A percentile compares a stretch with the other conserved stretches of the same genome.
phyloP scores from a whole-genome alignment of 2,329 filamentous ascomycete species.

The Botrytis deweyae region DNA sequence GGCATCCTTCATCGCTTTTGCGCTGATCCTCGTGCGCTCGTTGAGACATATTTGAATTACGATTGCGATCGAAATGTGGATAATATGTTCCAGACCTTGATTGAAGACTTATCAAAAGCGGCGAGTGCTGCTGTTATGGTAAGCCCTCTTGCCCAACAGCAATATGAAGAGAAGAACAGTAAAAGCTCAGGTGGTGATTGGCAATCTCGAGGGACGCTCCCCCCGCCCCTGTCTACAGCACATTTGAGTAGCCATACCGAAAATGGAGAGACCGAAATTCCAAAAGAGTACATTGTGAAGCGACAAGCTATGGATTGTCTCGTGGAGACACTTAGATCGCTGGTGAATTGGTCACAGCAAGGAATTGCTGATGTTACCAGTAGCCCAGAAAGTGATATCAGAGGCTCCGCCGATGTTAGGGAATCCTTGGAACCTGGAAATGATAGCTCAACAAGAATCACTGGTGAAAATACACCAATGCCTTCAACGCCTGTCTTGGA shows the following conservation, averaged over 20 bases:
- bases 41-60: slow-evolving; percentile 97
- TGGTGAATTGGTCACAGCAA: slow-evolving; percentile 84
- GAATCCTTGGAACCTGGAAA: slow-evolving; percentile 74
- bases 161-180: slow-evolving; percentile 76
- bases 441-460: slow-evolving; percentile 61
- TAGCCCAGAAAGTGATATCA: slow-evolving; percentile 51
- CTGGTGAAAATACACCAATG: slow-evolving; percentile 52
- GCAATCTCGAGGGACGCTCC: slow-evolving; percentile 81
- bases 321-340: slow-evolving; percentile 81
- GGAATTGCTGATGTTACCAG: slow-evolving; percentile 61
- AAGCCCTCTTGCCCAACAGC: slow-evolving; percentile 75
- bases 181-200: slow-evolving; percentile 66
- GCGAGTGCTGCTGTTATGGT: slow-evolving; percentile 76
- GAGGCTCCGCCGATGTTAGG: slow-evolving; percentile 58
- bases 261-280: slow-evolving; percentile 68
- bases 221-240: slow-evolving; percentile 70
- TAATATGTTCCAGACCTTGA: slow-evolving; percentile 94
- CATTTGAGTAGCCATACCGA: slow-evolving; percentile 46
- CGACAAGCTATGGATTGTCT: slow-evolving; percentile 84
- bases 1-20: slow-evolving; percentile 80
- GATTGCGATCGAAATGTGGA: slow-evolving; percentile 94
- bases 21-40: slow-evolving; percentile 80
- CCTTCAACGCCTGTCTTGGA: slow-evolving; percentile 71
- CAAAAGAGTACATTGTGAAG: slow-evolving; percentile 89
- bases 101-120: slow-evolving; percentile 89